Evolutionary conservation across 78 protist genomes (phyloP).

Genomic region (Mastigamoeba balamuthi): DNA sequence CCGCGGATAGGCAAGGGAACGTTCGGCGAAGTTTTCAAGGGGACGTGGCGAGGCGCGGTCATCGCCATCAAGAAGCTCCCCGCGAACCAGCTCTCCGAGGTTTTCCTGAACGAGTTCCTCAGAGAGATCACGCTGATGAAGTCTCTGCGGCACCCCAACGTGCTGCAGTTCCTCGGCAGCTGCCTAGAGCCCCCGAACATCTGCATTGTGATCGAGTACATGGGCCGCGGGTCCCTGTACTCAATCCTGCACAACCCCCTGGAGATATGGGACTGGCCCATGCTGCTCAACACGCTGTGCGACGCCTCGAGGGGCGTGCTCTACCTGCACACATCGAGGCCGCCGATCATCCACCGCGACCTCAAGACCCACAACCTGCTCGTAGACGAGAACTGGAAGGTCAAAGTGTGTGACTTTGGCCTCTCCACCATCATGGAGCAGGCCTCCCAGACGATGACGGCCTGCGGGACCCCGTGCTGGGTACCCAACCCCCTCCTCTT

Average conservation of each 20-base stretch:
- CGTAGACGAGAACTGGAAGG: slow-evolving; percentile 49
- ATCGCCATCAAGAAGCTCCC: slow-evolving; percentile 59
- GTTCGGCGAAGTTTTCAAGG: slow-evolving; percentile 43
- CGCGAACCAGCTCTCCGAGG: slow-evolving; percentile 32
- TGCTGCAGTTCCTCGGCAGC: slow-evolving; percentile 52
- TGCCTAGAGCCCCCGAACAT: slow-evolving; percentile 37
- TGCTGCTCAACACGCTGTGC: slow-evolving; percentile 1
- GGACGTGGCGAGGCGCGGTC: slow-evolving; percentile 27
- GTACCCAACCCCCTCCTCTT: background rate
- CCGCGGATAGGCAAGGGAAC: slow-evolving; percentile 42
- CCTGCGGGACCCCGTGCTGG: slow-evolving; percentile 66
- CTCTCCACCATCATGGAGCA: slow-evolving; percentile 33
- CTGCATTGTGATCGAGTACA: slow-evolving; percentile 54
- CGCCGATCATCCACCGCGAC: slow-evolving; percentile 53
- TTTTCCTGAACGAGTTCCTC: slow-evolving; percentile 27
- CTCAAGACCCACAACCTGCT: slow-evolving; percentile 50
- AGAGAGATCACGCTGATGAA: slow-evolving; percentile 41
- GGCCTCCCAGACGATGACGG: slow-evolving; percentile 40
- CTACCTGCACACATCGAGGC: slow-evolving; percentile 45
- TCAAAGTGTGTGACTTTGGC: slow-evolving; percentile 56
- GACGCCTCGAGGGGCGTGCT: slow-evolving; percentile 41
- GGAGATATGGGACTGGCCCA: background rate
- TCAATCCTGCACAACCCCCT: background rate
- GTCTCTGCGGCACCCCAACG: slow-evolving; percentile 58
- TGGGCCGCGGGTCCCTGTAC: slow-evolving; percentile 7